Evolutionary conservation across 2,329 filamentous ascomycete species (phyloP), one percentile per base, ranked within the genome.

Genomic region (Zasmidium cellare): DNA sequence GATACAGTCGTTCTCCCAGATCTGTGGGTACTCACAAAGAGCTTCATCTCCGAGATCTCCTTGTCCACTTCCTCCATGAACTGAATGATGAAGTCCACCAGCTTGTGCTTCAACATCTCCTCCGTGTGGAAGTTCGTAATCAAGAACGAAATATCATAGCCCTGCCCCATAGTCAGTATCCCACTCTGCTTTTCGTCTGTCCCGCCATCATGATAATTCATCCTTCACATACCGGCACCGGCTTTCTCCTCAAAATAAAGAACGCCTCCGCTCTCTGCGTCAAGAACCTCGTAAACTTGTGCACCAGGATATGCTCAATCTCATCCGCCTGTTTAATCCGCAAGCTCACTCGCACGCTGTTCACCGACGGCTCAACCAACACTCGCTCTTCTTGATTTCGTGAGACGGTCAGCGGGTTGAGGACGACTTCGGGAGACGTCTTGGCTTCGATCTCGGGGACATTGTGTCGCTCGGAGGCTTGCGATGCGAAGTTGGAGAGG

Each of bases 1-100:
- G 23, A n/a, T 31, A 12, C 20, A 16, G 24, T 28, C 22, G 3
- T n/a, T 28, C n/a, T 38, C 7, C 55, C 2, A 41, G 1, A 19
- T 18, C 28, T n/a, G 18, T 28, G 20, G 19, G 35, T 23, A 81
- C 91, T 67, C 84, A 97, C 93, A 77, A 99, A 99, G 70, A 99
- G 88, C 84, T 99, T 99, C 94, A 99, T 97, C 79, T 99, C 96
- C 2, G 94, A 97, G 60, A 99, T 99, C 77, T 99, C 94, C 82
- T 99, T 99, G 77, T 99, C 96, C 3, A 99, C 96, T 75, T 99
- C 94, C 77, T 99, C 93, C 93, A 99, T 97, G 72, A 99, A 99
- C 72, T 97, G 88, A 65, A 99, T 97, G 67, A 99, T 96, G 72
- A 99, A 99, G 75, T 99, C 94, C 31, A 99, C 96, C 67, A 99